These are phyloP conservation scores for Boletus smithii DNA, from an alignment of 1,284 basidiomycete species.

Conservation along the genomic window DNA sequence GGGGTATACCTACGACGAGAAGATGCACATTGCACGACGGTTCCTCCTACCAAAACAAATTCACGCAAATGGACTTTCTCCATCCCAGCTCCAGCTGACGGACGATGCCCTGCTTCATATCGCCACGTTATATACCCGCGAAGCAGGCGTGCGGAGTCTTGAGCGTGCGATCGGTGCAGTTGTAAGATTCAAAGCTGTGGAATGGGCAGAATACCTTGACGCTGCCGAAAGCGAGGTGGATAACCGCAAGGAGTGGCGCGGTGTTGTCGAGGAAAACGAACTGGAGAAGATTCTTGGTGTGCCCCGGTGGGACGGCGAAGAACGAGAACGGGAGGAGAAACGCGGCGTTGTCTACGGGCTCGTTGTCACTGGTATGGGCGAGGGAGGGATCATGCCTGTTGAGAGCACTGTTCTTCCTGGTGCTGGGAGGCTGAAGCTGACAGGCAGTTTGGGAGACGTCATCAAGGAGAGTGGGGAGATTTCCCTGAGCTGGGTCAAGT, in stretches of 20 bases:
- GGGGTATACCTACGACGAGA: conserved; percentile 88
- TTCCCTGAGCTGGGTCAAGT: conserved; percentile 84
- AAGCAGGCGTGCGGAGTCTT: conserved; percentile 89
- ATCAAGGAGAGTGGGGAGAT: conserved; percentile 89
- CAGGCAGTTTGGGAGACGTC: conserved; percentile 80
- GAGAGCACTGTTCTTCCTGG: conserved; percentile 78
- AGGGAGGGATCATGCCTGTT: conserved; percentile 82
- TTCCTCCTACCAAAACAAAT: conserved; percentile 88
- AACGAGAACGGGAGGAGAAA: conserved; percentile 66
- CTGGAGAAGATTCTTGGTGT: conserved; percentile 85
- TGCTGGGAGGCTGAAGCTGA: conserved; percentile 67
- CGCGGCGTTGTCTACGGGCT: conserved; percentile 81
- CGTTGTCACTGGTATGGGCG: conserved; percentile 85
- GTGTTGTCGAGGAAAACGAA: conserved; percentile 65
- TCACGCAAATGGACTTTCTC: conserved; percentile 61
- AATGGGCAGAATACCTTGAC: conserved; percentile 78
- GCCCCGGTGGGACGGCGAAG: conserved; percentile 78
- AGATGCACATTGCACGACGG: conserved; percentile 80
- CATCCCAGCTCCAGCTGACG: conserved; percentile 52
- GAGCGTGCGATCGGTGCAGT: conserved; percentile 87
- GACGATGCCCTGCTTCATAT: conserved; percentile 71
- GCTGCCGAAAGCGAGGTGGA: conserved; percentile 17
- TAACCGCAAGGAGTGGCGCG: conserved; percentile 49
- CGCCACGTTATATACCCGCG: conserved; percentile 77
- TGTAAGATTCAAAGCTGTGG: conserved; percentile 83